Evolutionary conservation across 495 filamentous ascomycete species (phyloP), one percentile per base, ranked within the genome.

Genomic region (Xylaria bambusicola): DNA sequence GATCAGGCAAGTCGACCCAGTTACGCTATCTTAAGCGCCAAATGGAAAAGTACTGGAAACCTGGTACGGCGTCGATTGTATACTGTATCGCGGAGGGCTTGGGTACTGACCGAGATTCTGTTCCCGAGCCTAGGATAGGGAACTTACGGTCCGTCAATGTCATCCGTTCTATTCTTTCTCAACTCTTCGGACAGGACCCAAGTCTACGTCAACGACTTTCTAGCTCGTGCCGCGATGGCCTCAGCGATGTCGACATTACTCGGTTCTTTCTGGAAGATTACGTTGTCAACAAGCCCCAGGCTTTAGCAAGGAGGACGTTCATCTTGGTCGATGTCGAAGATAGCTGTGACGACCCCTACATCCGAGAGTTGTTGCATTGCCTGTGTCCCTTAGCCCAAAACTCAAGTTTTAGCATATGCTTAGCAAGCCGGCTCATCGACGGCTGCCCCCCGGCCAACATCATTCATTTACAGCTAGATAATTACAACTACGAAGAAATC

Each of bases 181-280:
- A 72, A 58, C 63, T 76, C 0, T 76, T 74, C 23, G 48, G 31
- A 0, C 72, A 73, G 8, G 73, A 76, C 31, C 59, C 66, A 6
- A 17, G 50, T 17, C 67, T 76, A 6, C 66, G 72, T 10, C 62
- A 53, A 45, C 63, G 56, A 1, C 58, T 76, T 1, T 31, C 69
- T 17, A 17, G 50, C 1, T 45, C 69, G 18, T 62, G 64, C 51
- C 66, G 61, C 23, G 45, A 42, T 48, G 63, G 15, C 56, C 33
- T 76, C 12, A 68, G 65, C 42, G 72, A 76, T 46, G 60, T 65
- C 0, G 65, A 71, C 7, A 29, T 75, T 2, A 62, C 69, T 8
- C 66, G 62, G 5, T 75, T 72, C 55, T 75, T 76, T 42, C 62
- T 69, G 24, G 73, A 76, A 51, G 63, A 73, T n/a, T 73, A 73